These are phyloP conservation scores for Diplodia sapinea DNA, from an alignment of 2,329 filamentous ascomycete genomes.

Conservation along the genomic window DNA sequence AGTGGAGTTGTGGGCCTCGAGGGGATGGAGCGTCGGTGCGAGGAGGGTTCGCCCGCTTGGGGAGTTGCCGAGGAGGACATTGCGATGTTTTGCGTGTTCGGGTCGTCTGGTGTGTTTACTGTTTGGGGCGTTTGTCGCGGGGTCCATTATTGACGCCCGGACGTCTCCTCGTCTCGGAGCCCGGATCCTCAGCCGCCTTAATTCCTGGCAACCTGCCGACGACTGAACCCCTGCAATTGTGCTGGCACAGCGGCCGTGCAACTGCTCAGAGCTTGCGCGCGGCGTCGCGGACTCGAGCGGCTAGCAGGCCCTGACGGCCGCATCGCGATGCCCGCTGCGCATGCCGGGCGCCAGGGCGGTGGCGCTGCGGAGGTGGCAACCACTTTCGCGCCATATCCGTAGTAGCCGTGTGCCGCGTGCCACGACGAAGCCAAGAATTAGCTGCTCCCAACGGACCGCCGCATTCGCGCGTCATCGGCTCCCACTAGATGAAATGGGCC, in stretches of 20 bases:
- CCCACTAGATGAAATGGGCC: slow-evolving; percentile 4
- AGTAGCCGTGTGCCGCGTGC: background rate
- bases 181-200: slow-evolving; percentile 7
- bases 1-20: slow-evolving; percentile 91
- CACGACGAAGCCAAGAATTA: slow-evolving; percentile 4
- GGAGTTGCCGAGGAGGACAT: slow-evolving; percentile 38
- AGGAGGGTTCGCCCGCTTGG: background rate
- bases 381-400: slow-evolving; percentile 2
- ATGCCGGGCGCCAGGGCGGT: background rate
- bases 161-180: slow-evolving; percentile 13
- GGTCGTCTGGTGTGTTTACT: background rate
- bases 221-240: background rate
- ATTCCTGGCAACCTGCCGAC: slow-evolving; percentile 6
- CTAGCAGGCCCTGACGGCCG: background rate
- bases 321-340: background rate
- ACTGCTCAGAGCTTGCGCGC: background rate
- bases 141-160: slow-evolving; percentile 3
- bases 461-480: slow-evolving; percentile 1
- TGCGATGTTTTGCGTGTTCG: background rate
- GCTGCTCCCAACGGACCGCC: background rate
- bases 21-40: slow-evolving; percentile 56
- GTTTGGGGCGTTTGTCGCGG: background rate
- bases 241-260: background rate
- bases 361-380: background rate
- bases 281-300: background rate